Evolutionary conservation across 164 flowering plant species (phyloP).

Genomic region (Brasenia schreberi): DNA sequence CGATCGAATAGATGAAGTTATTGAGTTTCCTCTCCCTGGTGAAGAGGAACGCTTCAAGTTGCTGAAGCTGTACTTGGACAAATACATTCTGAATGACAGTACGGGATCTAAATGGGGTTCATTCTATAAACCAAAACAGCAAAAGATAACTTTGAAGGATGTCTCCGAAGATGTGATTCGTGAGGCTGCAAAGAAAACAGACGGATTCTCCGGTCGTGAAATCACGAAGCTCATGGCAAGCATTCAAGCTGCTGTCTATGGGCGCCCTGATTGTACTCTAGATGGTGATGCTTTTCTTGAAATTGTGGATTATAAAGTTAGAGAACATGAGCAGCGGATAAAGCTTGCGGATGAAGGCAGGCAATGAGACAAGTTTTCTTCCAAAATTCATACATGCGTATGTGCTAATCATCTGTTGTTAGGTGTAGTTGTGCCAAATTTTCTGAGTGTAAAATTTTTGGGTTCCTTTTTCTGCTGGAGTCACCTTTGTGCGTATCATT

Average conservation of each 20-base stretch:
- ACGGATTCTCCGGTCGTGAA: constrained; percentile 96
- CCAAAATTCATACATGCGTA: too few species aligned
- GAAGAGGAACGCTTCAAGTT: constrained; percentile 77
- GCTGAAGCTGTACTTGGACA: constrained; percentile 60
- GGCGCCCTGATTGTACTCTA: constrained; percentile 63
- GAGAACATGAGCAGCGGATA: constrained; percentile 62
- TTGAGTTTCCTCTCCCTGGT: constrained; percentile 90
- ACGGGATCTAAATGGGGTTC: constrained; percentile 19
- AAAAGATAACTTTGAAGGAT: constrained; percentile 48
- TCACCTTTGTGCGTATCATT: too few species aligned
- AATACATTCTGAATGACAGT: constrained; percentile 35
- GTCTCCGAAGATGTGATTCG: constrained; percentile 56
- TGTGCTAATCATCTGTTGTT: too few species aligned
- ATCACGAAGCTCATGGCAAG: constrained; percentile 88
- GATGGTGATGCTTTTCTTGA: constrained; percentile 65
- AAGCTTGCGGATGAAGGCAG: constrained; percentile 39
- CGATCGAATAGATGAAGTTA: constrained; percentile 88
- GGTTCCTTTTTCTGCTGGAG: too few species aligned
- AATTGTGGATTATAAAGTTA: constrained; percentile 76
- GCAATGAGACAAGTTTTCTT: constrained; percentile 9
- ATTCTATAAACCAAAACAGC: constrained; percentile 30
- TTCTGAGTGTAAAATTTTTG: too few species aligned
- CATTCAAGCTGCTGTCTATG: constrained; percentile 86
- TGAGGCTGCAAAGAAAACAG: constrained; percentile 69
- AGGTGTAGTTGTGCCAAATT: too few species aligned